Evolutionary conservation across 148 eudicot genomes (phyloP), one percentile per base, ranked within the genome.

Genomic region (Heliamphora exappendiculata): DNA sequence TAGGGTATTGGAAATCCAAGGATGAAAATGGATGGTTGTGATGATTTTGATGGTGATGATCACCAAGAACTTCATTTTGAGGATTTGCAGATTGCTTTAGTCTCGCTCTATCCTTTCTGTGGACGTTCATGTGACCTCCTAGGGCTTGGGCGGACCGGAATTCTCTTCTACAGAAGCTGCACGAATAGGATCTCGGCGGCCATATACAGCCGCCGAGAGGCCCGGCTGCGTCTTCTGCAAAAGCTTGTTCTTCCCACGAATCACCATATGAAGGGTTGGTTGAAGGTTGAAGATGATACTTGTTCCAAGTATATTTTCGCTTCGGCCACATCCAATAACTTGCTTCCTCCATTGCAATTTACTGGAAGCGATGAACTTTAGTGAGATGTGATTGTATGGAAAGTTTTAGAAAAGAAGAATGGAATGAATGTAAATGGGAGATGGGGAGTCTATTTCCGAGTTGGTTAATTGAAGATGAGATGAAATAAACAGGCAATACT

Each of bases 71-170:
- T 68, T 78, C 75, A 28, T 58, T 75, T 4, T 60, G 47, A 33
- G 78, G 67, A 70, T 17, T 65, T 7, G 85, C 78, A 62, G 81
- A 73, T 16, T 83, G 87, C 79, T 85, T 89, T 7, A 88, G 81
- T 29, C 85, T 86, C 36, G 94, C 97, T 45, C 91, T 84, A 80
- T 91, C 93, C 67, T 92, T 75, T 33, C 97, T 73, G 64, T 91
- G 97, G 55, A 91, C 91, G 78, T 91, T 91, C 97, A 91, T 90
- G 72, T 91, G 97, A 65, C 97, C 97, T 0, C 97, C 97, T 44
- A 91, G 70, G 44, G 97, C 97, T 82, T 91, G 97, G 34, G 97
- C 97, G 1, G 97, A 91, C 84, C 87, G 76, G 34, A 91, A 91
- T 47, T 91, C 97, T 70, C 93, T 82, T 51, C 82, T 83, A 75